Evolutionary conservation across 1,284 basidiomycete genomes (phyloP).

Genomic region (Phylloporus gajari): DNA sequence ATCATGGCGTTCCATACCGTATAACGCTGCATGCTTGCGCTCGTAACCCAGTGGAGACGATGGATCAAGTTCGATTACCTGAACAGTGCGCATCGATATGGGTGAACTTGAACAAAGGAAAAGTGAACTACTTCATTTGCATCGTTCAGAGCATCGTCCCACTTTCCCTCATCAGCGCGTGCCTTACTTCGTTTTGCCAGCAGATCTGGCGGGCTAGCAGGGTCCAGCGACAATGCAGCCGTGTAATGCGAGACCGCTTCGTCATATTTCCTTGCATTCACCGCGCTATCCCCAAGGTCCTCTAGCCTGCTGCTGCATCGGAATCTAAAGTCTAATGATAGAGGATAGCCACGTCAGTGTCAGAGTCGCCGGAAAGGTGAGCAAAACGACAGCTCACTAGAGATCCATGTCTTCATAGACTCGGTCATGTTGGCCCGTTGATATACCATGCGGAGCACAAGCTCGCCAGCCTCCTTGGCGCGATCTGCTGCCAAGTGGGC

Average conservation of each 20-base stretch:
- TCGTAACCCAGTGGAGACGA: too few species aligned
- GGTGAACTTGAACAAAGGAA: too few species aligned
- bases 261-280: not conserved
- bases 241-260: not conserved
- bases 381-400: not conserved
- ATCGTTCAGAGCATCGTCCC: too few species aligned
- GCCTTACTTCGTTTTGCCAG: not conserved
- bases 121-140: too few species aligned
- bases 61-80: too few species aligned
- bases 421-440: not conserved
- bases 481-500: not conserved
- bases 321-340: not conserved
- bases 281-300: not conserved
- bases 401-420: not conserved
- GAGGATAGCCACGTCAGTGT: too few species aligned
- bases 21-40: too few species aligned
- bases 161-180: not conserved
- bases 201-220: not conserved
- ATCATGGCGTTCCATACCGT: too few species aligned
- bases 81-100: too few species aligned
- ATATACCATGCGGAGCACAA: not conserved
- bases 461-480: not conserved
- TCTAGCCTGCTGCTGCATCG: not conserved
- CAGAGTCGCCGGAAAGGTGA: not conserved
- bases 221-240: not conserved